Evolutionary conservation across 2,329 filamentous ascomycete species (phyloP).

Genomic region (Fusarium brevicatenulatum): DNA sequence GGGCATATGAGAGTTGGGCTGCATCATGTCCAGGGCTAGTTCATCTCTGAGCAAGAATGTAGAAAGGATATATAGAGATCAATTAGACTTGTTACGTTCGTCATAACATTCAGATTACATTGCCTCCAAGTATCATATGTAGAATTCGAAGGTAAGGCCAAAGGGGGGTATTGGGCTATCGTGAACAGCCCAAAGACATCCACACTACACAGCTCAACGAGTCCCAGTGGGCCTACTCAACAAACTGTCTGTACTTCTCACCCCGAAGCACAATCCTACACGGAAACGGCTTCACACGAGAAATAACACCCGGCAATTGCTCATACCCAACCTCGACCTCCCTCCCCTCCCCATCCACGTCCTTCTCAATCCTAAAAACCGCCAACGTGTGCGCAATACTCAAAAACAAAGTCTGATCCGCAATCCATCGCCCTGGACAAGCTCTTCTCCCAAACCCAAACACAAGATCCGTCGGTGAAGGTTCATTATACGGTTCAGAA

Average conservation of each 20-base stretch:
- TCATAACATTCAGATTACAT: fast-evolving
- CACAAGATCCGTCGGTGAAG: slow-evolving; percentile 40
- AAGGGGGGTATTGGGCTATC: fast-evolving
- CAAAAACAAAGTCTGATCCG: slow-evolving; percentile 47
- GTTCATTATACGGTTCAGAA: slow-evolving; percentile 34
- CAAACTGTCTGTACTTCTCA: background rate
- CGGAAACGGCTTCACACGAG: slow-evolving; percentile 7
- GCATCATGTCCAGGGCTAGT: background rate
- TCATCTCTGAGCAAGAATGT: fast-evolving
- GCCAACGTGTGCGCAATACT: slow-evolving; percentile 55
- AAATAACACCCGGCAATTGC: slow-evolving; percentile 17
- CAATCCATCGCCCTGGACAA: slow-evolving; percentile 50
- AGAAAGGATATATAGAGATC: fast-evolving
- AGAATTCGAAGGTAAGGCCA: fast-evolving
- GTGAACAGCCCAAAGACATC: fast-evolving
- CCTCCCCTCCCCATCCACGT: slow-evolving; percentile 46
- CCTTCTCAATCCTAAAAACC: slow-evolving; percentile 53
- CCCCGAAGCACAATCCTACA: background rate
- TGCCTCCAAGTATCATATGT: fast-evolving
- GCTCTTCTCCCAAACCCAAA: slow-evolving; percentile 52
- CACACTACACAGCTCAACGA: fast-evolving
- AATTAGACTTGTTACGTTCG: fast-evolving
- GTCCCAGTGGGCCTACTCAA: background rate
- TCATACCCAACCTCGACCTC: slow-evolving; percentile 42
- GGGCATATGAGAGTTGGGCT: slow-evolving; percentile 34